Conservation (phyloP, 23 red algal genomes). For the Gracilaria gracilis region DNA sequence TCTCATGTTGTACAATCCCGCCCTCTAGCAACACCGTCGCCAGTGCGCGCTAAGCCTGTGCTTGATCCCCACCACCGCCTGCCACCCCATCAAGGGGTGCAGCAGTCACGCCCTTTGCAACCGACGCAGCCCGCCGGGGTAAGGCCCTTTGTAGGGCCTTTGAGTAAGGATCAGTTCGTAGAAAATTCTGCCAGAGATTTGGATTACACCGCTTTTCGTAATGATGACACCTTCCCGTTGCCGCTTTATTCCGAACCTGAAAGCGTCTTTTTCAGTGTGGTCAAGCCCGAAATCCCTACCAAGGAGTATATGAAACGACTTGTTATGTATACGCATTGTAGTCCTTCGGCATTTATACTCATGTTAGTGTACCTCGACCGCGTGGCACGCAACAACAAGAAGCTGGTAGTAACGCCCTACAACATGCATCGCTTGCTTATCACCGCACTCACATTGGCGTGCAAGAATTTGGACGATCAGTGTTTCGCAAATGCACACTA, state of each 20-base stretch:
- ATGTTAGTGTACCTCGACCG: conserved; percentile 71
- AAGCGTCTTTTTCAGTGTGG: conserved; percentile 69
- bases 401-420: conserved; percentile 39
- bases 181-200: not conserved
- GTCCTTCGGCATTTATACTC: conserved; percentile 47
- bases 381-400: conserved; percentile 17
- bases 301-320: conserved; percentile 60
- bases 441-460: conserved; percentile 82
- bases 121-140: no score
- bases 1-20: no score
- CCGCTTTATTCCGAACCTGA: conserved; percentile 39
- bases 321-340: conserved; percentile 70
- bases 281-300: conserved; percentile 48
- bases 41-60: no score
- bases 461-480: conserved; percentile 91
- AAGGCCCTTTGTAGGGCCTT: not conserved
- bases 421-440: conserved; percentile 93
- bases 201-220: not conserved
- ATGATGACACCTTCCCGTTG: conserved; percentile 28
- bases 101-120: no score
- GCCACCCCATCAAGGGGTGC: no score
- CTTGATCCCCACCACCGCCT: no score
- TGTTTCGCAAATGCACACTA: conserved; percentile 90
- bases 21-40: no score
- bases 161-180: conserved; percentile 16